These are phyloP conservation scores for Colletotrichum plurivorum DNA, from an alignment of 2,329 filamentous ascomycete genomes.

Conservation along the genomic window DNA sequence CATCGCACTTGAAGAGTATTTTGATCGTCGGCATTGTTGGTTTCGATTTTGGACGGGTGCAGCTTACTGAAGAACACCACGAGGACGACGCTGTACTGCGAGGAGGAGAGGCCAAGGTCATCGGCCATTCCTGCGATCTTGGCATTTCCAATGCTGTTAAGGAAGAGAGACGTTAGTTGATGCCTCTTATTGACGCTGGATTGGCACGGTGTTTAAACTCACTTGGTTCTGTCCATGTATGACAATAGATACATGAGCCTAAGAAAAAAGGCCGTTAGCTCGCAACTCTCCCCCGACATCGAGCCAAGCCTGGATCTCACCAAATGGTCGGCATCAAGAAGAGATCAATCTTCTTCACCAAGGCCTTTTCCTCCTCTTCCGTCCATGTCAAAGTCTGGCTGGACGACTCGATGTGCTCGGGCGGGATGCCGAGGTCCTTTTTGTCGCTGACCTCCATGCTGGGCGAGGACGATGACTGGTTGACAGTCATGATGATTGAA, in stretches of 20 bases:
- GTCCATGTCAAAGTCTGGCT: conserved; percentile 14
- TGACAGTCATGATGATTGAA: not conserved
- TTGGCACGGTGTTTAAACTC: not conserved
- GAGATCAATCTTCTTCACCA: conserved; percentile 57
- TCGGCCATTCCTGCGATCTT: conserved; percentile 65
- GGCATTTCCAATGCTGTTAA: conserved; percentile 63
- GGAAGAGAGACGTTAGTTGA: not conserved
- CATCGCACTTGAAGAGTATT: not conserved
- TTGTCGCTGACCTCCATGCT: conserved; percentile 26
- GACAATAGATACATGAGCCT: conserved; percentile 71
- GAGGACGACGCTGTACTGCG: conserved; percentile 73
- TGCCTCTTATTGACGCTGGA: not conserved
- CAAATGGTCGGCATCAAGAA: conserved; percentile 66
- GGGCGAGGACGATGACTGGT: not conserved
- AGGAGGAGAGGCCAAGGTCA: conserved; percentile 65
- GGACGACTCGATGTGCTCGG: conserved; percentile 17
- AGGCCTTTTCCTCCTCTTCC: conserved; percentile 49
- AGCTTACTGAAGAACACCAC: conserved; percentile 71
- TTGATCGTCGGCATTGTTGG: not conserved
- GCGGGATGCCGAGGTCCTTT: not conserved
- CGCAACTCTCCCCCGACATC: not conserved
- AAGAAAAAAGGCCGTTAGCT: not conserved
- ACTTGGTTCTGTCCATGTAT: conserved; percentile 68
- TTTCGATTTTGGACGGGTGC: not conserved
- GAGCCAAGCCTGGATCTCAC: conserved; percentile 32